Conservation (phyloP, 1,284 basidiomycete genomes). For the Fistulina hepatica region DNA sequence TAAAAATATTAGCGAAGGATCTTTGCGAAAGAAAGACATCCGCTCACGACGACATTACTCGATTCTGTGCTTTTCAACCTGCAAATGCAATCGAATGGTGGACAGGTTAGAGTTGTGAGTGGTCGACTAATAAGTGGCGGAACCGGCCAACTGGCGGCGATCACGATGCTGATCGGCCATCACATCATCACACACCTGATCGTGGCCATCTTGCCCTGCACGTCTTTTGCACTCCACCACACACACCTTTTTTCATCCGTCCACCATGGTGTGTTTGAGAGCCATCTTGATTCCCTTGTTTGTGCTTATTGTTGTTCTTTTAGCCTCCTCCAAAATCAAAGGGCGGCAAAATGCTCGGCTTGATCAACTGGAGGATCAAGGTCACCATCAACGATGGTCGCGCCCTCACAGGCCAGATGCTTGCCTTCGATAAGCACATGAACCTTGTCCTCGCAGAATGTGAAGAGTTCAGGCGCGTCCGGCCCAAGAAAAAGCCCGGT, state of each 20-base stretch:
- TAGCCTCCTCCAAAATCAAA: constrained; percentile 91
- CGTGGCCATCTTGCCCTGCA: background rate
- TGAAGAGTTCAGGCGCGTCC: constrained; percentile 87
- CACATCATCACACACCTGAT: background rate
- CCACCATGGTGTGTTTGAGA: background rate
- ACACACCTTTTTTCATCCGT: background rate
- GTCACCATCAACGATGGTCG: constrained; percentile 98
- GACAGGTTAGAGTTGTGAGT: no score
- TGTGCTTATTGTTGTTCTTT: background rate
- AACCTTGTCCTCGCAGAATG: constrained; percentile 97
- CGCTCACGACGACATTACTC: constrained; percentile 3
- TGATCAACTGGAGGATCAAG: constrained; percentile 97
- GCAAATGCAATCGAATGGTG: no score
- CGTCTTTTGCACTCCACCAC: background rate
- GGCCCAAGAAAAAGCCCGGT: constrained; percentile 75
- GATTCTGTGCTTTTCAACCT: no score
- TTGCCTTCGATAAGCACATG: constrained; percentile 99
- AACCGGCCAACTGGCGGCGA: no score
- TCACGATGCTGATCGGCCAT: no score
- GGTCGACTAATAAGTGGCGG: no score
- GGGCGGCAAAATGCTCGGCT: constrained; percentile 94
- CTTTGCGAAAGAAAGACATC: background rate
- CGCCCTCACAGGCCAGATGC: constrained; percentile 93
- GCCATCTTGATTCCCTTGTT: no score
- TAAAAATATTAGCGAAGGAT: background rate